Evolutionary conservation across 208 protist species (phyloP), one percentile per base, ranked within the genome.

Genomic region (Leishmania arabica): DNA sequence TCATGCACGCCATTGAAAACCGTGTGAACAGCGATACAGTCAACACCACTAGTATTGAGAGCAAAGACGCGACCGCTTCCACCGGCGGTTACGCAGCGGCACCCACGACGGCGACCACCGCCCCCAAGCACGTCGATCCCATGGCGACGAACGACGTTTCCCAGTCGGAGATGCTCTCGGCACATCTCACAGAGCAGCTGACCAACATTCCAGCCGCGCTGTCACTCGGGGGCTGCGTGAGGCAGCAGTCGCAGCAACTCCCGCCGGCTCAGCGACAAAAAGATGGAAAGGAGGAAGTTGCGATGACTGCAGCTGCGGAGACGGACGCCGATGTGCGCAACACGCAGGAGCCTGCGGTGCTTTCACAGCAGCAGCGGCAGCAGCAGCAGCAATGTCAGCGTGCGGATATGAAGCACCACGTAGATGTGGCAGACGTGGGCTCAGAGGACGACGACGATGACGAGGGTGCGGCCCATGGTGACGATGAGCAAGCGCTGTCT

Each of bases 1-100:
- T 95, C 62, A 88, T 97, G 82, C 87, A 75, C 83, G 91, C 88
- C 11, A 91, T 93, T 40, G 88, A 92, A 58, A 84, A 80, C 71
- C 84, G 89, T 53, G 80, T 79, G 2, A 83, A 81, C 34, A 37
- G 71, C 54, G 65, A 80, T 49, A 45, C 49, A 47, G 17, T 11
- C 34, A 64, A 15, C 72, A 45, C 34, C 9, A 60, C 51, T 34
- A 62, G 21, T 62, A 47, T 45, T 7, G 53, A 58, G 51, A n/a
- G 17, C 34, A 76, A 47, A 40, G 51, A 64, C 51, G 72, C 72
- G 24, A 1, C 27, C 40, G 62, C n/a, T 54, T 24, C 71, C 42
- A 51, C 69, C 58, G 5, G 27, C 70, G 17, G 40, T 15, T 60
- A 37, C 27, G 49, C 56, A 21, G 81, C 45, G 58, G 53, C 58